Conservation (phyloP, 495 filamentous ascomycete species). For the Hypoxylon lienhwacheense region DNA sequence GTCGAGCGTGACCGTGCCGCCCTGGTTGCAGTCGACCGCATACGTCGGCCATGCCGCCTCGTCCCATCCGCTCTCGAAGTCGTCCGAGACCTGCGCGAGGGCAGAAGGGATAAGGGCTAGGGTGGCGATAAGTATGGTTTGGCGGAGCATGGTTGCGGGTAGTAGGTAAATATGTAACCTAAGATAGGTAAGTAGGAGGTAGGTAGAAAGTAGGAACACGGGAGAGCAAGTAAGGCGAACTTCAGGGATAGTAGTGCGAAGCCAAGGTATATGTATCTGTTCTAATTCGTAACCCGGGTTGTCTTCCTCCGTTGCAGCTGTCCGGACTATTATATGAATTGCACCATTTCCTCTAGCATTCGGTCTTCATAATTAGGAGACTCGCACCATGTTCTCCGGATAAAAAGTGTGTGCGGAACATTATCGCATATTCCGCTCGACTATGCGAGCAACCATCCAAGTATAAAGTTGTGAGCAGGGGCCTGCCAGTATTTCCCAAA, state of each 20-base stretch:
- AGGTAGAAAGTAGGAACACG: no score
- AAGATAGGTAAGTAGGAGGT: no score
- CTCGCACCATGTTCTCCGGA: no score
- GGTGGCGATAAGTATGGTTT: conserved; percentile 48
- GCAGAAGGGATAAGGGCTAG: conserved; percentile 51
- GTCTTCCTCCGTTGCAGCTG: conserved; percentile 22
- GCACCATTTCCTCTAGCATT: no score
- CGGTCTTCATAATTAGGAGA: no score
- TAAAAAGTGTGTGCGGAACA: no score
- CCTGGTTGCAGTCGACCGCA: conserved; percentile 59
- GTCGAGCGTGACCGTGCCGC: conserved; percentile 57
- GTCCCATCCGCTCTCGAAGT: conserved; percentile 59
- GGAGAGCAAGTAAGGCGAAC: conserved; percentile 5
- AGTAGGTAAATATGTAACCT: conserved; percentile 6
- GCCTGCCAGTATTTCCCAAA: no score
- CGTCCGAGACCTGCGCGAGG: conserved; percentile 54
- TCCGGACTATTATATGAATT: neutral
- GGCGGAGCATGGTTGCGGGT: conserved; percentile 45
- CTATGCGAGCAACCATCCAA: no score
- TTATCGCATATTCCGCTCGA: no score
- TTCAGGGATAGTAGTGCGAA: conserved; percentile 14
- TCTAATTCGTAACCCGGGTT: conserved; percentile 20
- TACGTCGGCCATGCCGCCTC: conserved; percentile 57
- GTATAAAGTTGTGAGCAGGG: no score
- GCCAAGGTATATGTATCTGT: conserved; percentile 19